Evolutionary conservation across 2,329 filamentous ascomycete genomes (phyloP).

Genomic region (Juglanconis juglandina): DNA sequence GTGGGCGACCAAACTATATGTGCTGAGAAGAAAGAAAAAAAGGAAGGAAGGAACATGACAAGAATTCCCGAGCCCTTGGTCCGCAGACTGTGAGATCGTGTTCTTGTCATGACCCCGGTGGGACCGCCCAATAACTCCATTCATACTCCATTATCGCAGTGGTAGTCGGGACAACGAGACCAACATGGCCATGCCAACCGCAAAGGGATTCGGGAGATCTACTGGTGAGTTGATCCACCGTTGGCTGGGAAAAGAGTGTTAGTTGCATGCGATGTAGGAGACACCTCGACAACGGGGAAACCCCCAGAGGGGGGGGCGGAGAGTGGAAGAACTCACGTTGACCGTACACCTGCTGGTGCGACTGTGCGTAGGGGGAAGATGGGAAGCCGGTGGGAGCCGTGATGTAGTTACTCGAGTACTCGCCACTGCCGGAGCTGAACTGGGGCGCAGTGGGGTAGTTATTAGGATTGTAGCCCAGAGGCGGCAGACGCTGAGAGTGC

Average conservation of each 20-base stretch:
- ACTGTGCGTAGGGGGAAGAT: constrained; percentile 56
- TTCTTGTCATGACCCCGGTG: too few species aligned
- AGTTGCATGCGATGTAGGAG: constrained; percentile 15
- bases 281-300: too few species aligned
- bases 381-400: constrained; percentile 48
- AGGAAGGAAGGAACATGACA: neutral
- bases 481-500: constrained; percentile 64
- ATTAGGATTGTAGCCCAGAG: constrained; percentile 67
- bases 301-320: neutral
- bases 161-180: neutral
- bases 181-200: neutral
- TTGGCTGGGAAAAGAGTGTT: constrained; percentile 28
- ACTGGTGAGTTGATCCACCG: constrained; percentile 24
- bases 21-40: neutral
- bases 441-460: constrained; percentile 65
- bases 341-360: constrained; percentile 57
- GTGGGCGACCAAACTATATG: neutral
- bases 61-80: neutral
- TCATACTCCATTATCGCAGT: too few species aligned
- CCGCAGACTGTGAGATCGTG: too few species aligned
- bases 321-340: constrained; percentile 43
- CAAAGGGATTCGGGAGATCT: neutral
- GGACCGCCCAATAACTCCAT: too few species aligned
- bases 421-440: constrained; percentile 51
- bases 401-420: constrained; percentile 53